phyloP scores from a whole-genome alignment of 805 yeast genomes.

The Yamadazyma ubonensis region DNA sequence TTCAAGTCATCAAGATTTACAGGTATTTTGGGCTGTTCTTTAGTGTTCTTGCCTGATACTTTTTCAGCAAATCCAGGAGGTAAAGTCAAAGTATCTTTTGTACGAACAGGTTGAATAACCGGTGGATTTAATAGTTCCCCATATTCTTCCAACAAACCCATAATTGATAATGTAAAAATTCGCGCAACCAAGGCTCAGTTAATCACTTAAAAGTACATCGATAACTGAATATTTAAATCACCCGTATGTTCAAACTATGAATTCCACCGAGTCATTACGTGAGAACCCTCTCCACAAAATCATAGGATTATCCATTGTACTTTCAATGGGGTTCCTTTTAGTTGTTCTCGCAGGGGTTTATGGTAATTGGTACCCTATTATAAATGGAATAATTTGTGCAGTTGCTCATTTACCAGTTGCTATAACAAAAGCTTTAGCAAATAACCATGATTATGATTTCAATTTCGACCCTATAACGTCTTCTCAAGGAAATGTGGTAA shows the following conservation, averaged over 20 bases:
- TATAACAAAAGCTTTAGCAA: constrained; percentile 30
- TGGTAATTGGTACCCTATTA: constrained; percentile 88
- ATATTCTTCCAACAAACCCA: not conserved
- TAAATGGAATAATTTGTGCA: constrained; percentile 50
- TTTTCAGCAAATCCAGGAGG: constrained; percentile 20
- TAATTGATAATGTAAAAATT: not conserved
- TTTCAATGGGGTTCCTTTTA: constrained; percentile 86
- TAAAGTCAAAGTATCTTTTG: constrained; percentile 9
- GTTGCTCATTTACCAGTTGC: constrained; percentile 41
- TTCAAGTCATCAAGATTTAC: constrained; percentile 34
- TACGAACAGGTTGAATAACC: constrained; percentile 10
- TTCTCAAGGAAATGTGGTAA: constrained; percentile 39
- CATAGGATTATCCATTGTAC: constrained; percentile 69
- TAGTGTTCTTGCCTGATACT: constrained; percentile 1
- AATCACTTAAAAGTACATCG: constrained; percentile 1
- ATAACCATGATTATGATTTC: constrained; percentile 42
- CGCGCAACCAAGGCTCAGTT: not conserved
- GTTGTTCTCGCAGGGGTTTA: constrained; percentile 84
- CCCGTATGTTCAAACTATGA: constrained; percentile 15
- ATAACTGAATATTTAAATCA: not conserved
- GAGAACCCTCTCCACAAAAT: constrained; percentile 70
- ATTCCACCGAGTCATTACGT: constrained; percentile 24
- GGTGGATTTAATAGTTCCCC: constrained; percentile 15
- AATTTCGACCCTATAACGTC: constrained; percentile 38
- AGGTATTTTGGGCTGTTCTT: constrained; percentile 5